Evolutionary conservation across 2,329 filamentous ascomycete species (phyloP), one percentile per base, ranked within the genome.

Genomic region (Claviceps cyperi): DNA sequence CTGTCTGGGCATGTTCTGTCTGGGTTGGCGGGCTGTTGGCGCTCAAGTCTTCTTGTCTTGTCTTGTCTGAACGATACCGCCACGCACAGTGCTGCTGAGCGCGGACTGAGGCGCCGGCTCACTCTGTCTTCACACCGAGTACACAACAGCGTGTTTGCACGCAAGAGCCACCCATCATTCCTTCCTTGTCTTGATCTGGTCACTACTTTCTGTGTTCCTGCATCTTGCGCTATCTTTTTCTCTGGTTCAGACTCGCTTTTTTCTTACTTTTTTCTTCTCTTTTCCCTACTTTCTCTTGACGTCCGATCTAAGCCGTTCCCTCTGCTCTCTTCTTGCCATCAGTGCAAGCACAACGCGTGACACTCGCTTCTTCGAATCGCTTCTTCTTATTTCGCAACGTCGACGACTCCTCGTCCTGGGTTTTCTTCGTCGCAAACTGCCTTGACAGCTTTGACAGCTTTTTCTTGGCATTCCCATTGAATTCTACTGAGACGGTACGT

Each of bases 81-180:
- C 9, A 32, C 28, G 28, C 28, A 32, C 28, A 32, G 28, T 32
- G 28, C 28, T 11, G 28, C 28, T 32, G 28, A 32, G 28, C 28
- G 28, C 9, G 28, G 28, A 32, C 28, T 32, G 28, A 32, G 9
- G 28, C 28, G 9, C 28, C 28, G 28, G 28, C 4, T 32, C 28
- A 32, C 28, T 32, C 28, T 32, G 28, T 32, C 28, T 32, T 32
- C 28, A 32, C 28, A 32, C 28, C 28, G 9, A 32, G 28, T 32
- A 9, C 28, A 32, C 28, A 32, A 32, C 28, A 32, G 28, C 19
- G 17, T 40, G 7, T 21, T 19, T 40, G 19, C 39, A 21, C n/a
- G 46, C 28, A 51, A 47, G 47, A 43, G 43, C 43, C 36, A 37
- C 47, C 47, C 50, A 36, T 47, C 47, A 44, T 47, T 49, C 50